Conservation (phyloP, 2,329 filamentous ascomycete genomes). For the Blastomyces emzantsi region DNA sequence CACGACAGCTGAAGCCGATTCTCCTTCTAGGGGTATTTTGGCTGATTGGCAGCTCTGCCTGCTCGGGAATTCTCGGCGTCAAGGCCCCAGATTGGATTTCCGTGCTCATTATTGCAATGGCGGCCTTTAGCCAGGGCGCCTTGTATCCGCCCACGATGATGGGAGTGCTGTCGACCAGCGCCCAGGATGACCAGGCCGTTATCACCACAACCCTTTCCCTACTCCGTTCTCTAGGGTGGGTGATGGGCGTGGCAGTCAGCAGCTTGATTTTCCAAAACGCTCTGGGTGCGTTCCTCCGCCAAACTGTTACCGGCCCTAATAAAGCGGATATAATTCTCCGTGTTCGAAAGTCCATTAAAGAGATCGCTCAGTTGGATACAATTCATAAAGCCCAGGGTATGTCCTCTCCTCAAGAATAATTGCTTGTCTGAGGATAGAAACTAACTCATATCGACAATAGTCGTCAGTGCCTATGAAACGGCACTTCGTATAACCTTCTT, state of each 20-base stretch:
- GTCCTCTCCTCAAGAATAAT: conserved; percentile 5
- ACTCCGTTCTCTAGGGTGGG: conserved; percentile 61
- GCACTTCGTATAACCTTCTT: conserved; percentile 7
- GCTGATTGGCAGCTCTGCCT: conserved; percentile 44
- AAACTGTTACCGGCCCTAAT: conserved; percentile 49
- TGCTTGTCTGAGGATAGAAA: not conserved
- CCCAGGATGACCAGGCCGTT: conserved; percentile 55
- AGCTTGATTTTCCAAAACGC: conserved; percentile 66
- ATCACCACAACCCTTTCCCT: conserved; percentile 61
- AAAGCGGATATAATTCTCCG: conserved; percentile 45
- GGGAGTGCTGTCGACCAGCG: conserved; percentile 50
- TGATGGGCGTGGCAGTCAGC: conserved; percentile 61
- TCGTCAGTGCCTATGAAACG: conserved; percentile 1
- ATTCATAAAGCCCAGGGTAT: conserved; percentile 41
- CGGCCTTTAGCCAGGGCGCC: conserved; percentile 52
- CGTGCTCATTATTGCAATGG: conserved; percentile 49
- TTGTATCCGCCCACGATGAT: conserved; percentile 57
- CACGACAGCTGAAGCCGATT: conserved; percentile 51
- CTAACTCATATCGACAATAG: not conserved
- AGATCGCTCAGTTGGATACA: conserved; percentile 37
- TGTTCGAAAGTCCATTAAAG: conserved; percentile 44
- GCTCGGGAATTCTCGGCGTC: conserved; percentile 43
- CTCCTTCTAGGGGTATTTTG: conserved; percentile 43
- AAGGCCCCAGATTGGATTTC: conserved; percentile 46
- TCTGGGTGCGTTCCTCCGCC: conserved; percentile 50